Evolutionary conservation across 2,329 filamentous ascomycete genomes (phyloP).

Genomic region (Fusarium penzigii): DNA sequence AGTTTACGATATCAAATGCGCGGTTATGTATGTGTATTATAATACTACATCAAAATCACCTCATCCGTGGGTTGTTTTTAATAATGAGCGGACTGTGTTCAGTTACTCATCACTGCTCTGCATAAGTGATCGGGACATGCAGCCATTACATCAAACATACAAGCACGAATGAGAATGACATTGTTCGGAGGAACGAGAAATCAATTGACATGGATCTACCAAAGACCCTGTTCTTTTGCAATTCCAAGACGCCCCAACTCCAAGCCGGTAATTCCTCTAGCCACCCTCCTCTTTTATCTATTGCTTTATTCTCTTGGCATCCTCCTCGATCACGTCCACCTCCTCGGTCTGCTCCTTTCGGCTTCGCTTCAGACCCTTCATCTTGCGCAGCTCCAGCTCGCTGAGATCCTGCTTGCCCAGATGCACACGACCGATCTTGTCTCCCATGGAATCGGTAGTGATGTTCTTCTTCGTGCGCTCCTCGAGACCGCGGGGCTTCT

Average conservation of each 20-base stretch:
- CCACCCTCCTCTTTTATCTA: slow-evolving; percentile 16
- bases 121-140: no score
- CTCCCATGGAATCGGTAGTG: slow-evolving; percentile 84
- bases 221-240: slow-evolving; percentile 22
- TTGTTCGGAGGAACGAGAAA: slow-evolving; percentile 15
- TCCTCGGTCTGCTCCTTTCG: slow-evolving; percentile 59
- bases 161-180: background rate
- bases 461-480: slow-evolving; percentile 96
- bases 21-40: no score
- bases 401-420: slow-evolving; percentile 85
- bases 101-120: no score
- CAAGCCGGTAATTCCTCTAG: slow-evolving; percentile 17
- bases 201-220: slow-evolving; percentile 29
- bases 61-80: no score
- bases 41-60: no score
- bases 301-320: slow-evolving; percentile 40
- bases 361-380: slow-evolving; percentile 94
- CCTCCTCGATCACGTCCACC: slow-evolving; percentile 46
- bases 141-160: no score
- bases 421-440: slow-evolving; percentile 94
- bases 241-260: slow-evolving; percentile 36
- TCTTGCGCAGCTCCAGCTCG: slow-evolving; percentile 92
- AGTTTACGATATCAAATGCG: no score
- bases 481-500: slow-evolving; percentile 74
- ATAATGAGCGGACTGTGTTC: no score